Evolutionary conservation across 2,329 filamentous ascomycete species (phyloP), one percentile per base, ranked within the genome.

Genomic region (Cercospora sojina): DNA sequence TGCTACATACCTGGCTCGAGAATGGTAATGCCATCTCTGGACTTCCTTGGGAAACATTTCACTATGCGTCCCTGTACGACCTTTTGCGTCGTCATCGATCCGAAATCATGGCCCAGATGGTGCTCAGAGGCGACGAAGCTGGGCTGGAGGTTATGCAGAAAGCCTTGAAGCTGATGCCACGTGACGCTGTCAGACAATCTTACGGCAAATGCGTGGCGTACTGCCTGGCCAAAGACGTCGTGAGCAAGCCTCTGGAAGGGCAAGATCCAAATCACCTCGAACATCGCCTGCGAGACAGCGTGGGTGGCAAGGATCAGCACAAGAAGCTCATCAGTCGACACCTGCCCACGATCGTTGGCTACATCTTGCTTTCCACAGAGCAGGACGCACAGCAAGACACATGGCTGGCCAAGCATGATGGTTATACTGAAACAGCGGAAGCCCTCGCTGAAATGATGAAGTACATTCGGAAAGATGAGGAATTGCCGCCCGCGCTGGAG

Each of bases 1-100:
- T 99, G 6, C 82, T 98, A 3, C 97, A 92, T 75, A 97, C 93
- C 0, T 99, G 93, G 94, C 86, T 96, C 3, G 88, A 92, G 68
- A 80, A 62, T 3, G 61, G 80, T 0, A 86, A 90, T 18, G 5
- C 62, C 66, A 81, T 97, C 7, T 82, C 85, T n/a, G 83, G 87
- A 3, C 91, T 99, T 58, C 94, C 95, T 0, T 97, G 87, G 74
- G 82, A 84, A n/a, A 91, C 95, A 1, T 99, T 99, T 77, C 90
- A 89, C 1, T 99, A 96, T 74, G 66, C 79, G 1, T 87, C 80
- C 16, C 83, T 98, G 1, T 77, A 83, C 18, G 88, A 91, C 4
- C 84, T 99, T 61, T 78, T 97, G 2, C 75, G 78, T 5, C 87
- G 91, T 66, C 87, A 91, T 5, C 87, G 92, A 75, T 87, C 89